Evolutionary conservation across 495 filamentous ascomycete species (phyloP).

Genomic region (Penicillium pulvis): DNA sequence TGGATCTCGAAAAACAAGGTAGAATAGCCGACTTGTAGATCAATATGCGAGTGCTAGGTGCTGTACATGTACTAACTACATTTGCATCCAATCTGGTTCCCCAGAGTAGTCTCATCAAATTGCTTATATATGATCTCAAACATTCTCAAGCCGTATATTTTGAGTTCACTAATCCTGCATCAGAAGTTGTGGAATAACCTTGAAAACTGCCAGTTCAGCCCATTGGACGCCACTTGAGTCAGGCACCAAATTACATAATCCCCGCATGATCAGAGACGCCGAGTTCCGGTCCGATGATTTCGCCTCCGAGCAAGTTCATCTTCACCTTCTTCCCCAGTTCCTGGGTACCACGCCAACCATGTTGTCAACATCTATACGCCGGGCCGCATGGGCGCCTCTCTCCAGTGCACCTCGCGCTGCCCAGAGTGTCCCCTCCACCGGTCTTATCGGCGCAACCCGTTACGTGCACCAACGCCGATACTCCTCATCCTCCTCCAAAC

Average conservation of each 20-base stretch:
- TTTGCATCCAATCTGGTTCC: no score
- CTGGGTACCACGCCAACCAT: slow-evolving; percentile 40
- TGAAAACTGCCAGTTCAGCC: no score
- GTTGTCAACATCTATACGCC: slow-evolving; percentile 53
- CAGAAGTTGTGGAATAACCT: no score
- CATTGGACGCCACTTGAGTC: slow-evolving; percentile 9
- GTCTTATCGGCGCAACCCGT: slow-evolving; percentile 34
- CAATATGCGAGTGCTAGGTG: no score
- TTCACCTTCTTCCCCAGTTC: slow-evolving; percentile 27
- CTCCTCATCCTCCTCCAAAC: slow-evolving; percentile 57
- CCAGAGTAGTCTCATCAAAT: no score
- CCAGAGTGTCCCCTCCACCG: slow-evolving; percentile 35
- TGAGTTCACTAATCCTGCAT: no score
- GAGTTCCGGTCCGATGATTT: slow-evolving; percentile 43
- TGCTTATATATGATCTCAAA: no score
- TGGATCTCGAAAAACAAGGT: no score
- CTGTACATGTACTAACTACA: no score
- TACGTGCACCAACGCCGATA: slow-evolving; percentile 54
- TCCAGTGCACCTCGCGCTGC: slow-evolving; percentile 36
- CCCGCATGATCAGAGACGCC: slow-evolving; percentile 45
- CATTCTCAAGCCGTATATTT: no score
- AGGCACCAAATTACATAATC: slow-evolving; percentile 38
- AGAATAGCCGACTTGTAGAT: no score
- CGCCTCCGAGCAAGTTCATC: slow-evolving; percentile 41
- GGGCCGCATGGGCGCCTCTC: slow-evolving; percentile 48